Base-by-base conservation (phyloP, 2,329 filamentous ascomycete genomes). In the Colletotrichum tabaci region DNA sequence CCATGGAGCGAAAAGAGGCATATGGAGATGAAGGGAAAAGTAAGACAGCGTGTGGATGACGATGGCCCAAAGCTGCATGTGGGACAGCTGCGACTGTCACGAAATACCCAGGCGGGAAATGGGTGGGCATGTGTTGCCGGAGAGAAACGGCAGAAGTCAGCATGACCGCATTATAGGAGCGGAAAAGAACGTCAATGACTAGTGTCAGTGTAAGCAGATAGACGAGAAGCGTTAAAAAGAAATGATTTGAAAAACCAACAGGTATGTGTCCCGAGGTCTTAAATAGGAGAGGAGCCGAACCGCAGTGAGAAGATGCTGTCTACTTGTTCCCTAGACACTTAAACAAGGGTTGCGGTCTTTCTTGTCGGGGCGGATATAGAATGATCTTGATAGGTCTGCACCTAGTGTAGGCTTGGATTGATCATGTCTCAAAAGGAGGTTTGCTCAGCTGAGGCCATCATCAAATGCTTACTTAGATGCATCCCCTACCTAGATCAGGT, bases 201-300 rank as follows among this genome's bases (percentile, higher is more conserved):
- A 71, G 66, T 71, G 66, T 71, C 70, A 72, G 56, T 72, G 61
- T 72, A 71, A 66, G 70, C 66, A 72, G 49, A 72, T 72, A 72
- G 70, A 72, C 57, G 55, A 56, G 49, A 71, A 72, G 70, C 70
- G 66, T 71, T 71, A 66, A 71, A 68, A 71, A 72, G 61, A 72
- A 35, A 70, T 72, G 61, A 71, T 71, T 71, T 71, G n/a, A 66
- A 57, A 65, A 57, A 15, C 47, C 23, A 56, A 56, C 9, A 18
- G n/a, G 5, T 21, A 9, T 15, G n/a, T 49, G n/a, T 38, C 26
- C 8, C 52, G 1, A 18, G 1, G 7, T 56, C 15, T 30, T 4
- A 40, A 7, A 35, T 47, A 18, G 6, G 18, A 47, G 7, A 5
- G 30, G 50, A 53, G 8, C 10, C 21, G 9, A 53, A 23, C 26